Conservation (phyloP, 345 rosid species). For the Pistacia vera region DNA sequence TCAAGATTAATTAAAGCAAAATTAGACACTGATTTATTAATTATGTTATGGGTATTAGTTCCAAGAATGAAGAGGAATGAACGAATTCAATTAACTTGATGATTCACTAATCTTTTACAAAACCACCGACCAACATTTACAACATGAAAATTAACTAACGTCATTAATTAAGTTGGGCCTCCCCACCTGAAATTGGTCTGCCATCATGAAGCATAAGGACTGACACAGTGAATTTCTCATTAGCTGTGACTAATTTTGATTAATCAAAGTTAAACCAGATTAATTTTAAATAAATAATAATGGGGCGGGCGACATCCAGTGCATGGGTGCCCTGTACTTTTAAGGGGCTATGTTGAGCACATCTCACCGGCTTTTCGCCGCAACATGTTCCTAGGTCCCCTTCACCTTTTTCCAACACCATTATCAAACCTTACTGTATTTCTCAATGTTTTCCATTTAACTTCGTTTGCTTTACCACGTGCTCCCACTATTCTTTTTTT, state of each 20-base stretch:
- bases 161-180: neutral
- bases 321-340: conserved; percentile 8
- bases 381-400: conserved; percentile 24
- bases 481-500: neutral
- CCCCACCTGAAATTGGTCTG: neutral
- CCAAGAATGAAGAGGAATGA: no score
- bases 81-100: no score
- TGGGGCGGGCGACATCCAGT: conserved; percentile 27
- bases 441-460: no score
- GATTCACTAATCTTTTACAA: neutral
- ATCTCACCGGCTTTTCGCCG: conserved; percentile 25
- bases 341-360: conserved; percentile 7
- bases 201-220: neutral
- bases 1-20: neutral
- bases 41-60: no score
- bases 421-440: neutral
- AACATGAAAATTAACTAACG: neutral
- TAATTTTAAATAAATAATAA: neutral
- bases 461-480: neutral
- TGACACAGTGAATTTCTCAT: neutral
- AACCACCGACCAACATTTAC: neutral
- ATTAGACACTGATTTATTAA: no score
- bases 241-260: no score
- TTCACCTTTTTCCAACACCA: conserved; percentile 4
- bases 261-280: neutral